Conservation (phyloP, 148 eudicot species). For the Dianthus caryophyllus region DNA sequence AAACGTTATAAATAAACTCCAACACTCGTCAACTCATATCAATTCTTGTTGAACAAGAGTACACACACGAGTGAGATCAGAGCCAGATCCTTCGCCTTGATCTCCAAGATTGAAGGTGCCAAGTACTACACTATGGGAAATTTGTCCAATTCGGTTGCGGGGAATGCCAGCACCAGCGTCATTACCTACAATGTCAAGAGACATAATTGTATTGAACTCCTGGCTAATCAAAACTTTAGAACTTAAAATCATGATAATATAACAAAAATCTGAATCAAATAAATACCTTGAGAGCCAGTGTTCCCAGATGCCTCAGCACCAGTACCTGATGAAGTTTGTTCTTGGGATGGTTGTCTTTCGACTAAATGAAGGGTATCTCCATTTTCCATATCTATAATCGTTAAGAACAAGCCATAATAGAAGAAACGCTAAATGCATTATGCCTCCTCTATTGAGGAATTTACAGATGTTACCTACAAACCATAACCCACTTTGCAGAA, state of each 20-base stretch:
- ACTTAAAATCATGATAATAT: not conserved
- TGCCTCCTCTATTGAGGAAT: not conserved
- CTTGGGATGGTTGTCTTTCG: conserved; percentile 67
- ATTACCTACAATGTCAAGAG: conserved; percentile 40
- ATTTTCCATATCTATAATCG: conserved; percentile 64
- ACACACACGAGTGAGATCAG: conserved; percentile 78
- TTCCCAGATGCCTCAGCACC: conserved; percentile 19
- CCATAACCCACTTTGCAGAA: not conserved
- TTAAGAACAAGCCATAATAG: conserved; percentile 33
- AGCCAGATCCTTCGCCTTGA: conserved; percentile 58
- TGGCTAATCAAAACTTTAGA: not conserved
- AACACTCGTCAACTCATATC: not conserved
- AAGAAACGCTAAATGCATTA: not conserved
- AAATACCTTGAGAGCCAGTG: conserved; percentile 42
- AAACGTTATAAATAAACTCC: not conserved
- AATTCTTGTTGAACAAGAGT: conserved; percentile 2
- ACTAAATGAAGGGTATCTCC: conserved; percentile 91
- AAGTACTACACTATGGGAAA: conserved; percentile 81
- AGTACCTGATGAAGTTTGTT: conserved; percentile 48
- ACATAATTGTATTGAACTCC: conserved; percentile 6
- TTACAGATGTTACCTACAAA: not conserved
- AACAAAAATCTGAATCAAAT: not conserved
- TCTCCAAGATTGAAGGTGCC: conserved; percentile 81
- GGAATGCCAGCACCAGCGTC: conserved; percentile 50
- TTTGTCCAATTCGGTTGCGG: conserved; percentile 67